These are phyloP conservation scores for Zygosaccharomyces sapae DNA, from an alignment of 1,139 yeast species.

Conservation along the genomic window DNA sequence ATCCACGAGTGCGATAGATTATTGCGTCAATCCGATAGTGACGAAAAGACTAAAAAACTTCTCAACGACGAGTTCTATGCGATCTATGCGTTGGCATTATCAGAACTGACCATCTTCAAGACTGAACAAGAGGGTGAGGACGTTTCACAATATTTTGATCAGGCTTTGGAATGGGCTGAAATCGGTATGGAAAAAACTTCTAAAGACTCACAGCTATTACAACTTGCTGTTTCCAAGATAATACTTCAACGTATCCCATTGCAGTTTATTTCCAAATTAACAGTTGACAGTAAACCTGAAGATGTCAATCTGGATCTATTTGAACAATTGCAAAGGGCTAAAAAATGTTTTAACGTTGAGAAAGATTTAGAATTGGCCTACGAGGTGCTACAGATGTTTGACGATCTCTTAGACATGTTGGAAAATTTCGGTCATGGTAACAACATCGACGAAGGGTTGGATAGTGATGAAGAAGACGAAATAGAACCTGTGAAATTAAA, in stretches of 20 bases:
- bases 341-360: conserved; percentile 19
- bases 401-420: conserved; percentile 61
- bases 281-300: conserved; percentile 37
- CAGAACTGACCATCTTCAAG: conserved; percentile 61
- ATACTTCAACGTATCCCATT: conserved; percentile 55
- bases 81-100: conserved; percentile 67
- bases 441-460: conserved; percentile 47
- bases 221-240: conserved; percentile 54
- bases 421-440: conserved; percentile 58
- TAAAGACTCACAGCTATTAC: conserved; percentile 41
- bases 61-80: conserved; percentile 64
- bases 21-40: conserved; percentile 46
- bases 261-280: conserved; percentile 51
- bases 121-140: conserved; percentile 35
- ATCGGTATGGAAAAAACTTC: conserved; percentile 53
- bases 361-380: conserved; percentile 34
- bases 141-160: conserved; percentile 56
- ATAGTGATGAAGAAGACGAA: conserved; percentile 45
- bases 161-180: conserved; percentile 66
- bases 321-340: conserved; percentile 30
- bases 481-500: conserved; percentile 42
- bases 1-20: conserved; percentile 88
- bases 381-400: conserved; percentile 52
- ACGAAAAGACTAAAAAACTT: conserved; percentile 26
- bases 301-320: conserved; percentile 38